Evolutionary conservation across 75 land plant genomes (phyloP).

Genomic region (Sequoiadendron giganteum): DNA sequence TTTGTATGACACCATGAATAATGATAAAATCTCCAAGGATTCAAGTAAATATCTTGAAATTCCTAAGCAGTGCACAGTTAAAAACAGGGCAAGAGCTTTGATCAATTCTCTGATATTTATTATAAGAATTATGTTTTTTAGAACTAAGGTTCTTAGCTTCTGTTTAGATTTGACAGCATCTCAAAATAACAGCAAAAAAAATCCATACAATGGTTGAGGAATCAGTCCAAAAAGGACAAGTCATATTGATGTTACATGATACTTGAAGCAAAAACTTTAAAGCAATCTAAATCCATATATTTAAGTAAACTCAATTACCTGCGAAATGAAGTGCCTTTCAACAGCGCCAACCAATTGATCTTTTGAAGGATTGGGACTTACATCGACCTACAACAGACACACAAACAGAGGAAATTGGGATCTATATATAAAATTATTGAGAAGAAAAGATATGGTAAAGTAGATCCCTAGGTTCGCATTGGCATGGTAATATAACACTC

Average conservation of each 20-base stretch:
- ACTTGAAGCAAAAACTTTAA: neutral
- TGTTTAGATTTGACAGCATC: neutral
- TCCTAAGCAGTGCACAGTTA: neutral
- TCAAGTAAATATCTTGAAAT: neutral
- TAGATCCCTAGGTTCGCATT: neutral
- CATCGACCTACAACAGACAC: conserved; percentile 20
- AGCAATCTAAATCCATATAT: neutral
- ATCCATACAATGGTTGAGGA: neutral
- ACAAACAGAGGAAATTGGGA: neutral
- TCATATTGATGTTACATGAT: neutral
- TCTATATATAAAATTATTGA: neutral
- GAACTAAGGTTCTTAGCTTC: neutral
- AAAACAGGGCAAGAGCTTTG: neutral
- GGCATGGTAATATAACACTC: conserved; percentile 9
- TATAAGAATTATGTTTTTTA: neutral
- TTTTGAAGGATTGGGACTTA: conserved; percentile 40
- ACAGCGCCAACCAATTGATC: conserved; percentile 34
- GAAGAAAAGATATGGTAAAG: neutral
- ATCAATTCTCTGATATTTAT: neutral
- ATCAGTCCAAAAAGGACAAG: neutral
- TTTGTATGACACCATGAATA: neutral
- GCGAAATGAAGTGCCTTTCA: conserved; percentile 41
- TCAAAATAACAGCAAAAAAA: neutral
- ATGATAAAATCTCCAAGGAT: neutral
- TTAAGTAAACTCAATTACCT: neutral